Evolutionary conservation across 768 basidiomycete genomes (phyloP).

Genomic region (Coprinellus aureogranulatus): DNA sequence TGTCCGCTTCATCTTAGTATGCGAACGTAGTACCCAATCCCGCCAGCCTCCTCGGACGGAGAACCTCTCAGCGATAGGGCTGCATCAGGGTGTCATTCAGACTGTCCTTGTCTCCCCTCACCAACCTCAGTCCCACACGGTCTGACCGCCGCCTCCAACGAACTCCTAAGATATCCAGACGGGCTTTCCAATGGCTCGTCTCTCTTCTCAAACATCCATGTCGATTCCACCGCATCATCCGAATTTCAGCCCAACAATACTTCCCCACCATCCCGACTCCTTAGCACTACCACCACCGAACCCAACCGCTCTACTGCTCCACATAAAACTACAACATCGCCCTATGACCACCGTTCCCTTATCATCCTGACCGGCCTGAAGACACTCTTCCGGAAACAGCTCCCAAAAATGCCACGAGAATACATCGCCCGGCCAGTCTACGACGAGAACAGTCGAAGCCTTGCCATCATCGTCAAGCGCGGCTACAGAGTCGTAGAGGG

Average conservation of each 20-base stretch:
- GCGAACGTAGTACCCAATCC: not conserved
- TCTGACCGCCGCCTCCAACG: not conserved
- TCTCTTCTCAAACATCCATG: constrained; percentile 4
- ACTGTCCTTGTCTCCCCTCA: constrained; percentile 64
- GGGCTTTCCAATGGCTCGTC: not conserved
- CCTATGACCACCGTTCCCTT: constrained; percentile 60
- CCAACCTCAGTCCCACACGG: not conserved
- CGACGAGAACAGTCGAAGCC: constrained; percentile 85
- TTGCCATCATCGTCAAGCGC: constrained; percentile 93
- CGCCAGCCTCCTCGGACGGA: constrained; percentile 37
- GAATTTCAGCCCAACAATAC: not conserved
- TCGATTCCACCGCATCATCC: constrained; percentile 2
- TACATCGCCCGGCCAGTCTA: constrained; percentile 96
- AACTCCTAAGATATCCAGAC: not conserved
- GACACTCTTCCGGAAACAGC: constrained; percentile 93
- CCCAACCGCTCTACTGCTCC: not conserved
- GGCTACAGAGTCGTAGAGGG: constrained; percentile 97
- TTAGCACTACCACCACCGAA: not conserved
- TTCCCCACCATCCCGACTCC: not conserved
- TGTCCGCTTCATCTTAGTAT: not conserved
- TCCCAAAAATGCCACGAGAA: constrained; percentile 98
- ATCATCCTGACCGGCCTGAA: constrained; percentile 93
- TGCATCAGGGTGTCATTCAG: constrained; percentile 78
- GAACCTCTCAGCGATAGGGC: constrained; percentile 77
- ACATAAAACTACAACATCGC: not conserved